phyloP scores from a whole-genome alignment of 768 basidiomycete species.

The Fomitopsis pulvina region DNA sequence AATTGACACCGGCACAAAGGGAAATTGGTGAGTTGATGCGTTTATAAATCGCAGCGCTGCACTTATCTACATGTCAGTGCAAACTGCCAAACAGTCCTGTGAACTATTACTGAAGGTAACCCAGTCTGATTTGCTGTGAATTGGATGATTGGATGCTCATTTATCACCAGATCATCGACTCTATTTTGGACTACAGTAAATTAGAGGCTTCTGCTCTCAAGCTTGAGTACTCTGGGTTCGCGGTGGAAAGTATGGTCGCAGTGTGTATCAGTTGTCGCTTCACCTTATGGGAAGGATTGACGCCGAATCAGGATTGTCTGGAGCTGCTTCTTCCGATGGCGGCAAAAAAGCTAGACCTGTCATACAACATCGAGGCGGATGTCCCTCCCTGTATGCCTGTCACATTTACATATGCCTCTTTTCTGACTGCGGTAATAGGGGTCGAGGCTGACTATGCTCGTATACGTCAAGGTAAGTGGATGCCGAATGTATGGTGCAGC shows the following conservation, averaged over 20 bases:
- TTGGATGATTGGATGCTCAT: background rate
- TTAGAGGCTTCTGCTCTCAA: constrained; percentile 76
- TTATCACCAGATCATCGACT: constrained; percentile 59
- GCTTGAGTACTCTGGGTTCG: constrained; percentile 58
- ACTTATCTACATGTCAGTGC: constrained; percentile 34
- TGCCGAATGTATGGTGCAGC: background rate
- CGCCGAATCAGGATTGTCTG: constrained; percentile 54
- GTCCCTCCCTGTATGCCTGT: constrained; percentile 52
- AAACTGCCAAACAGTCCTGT: constrained; percentile 75
- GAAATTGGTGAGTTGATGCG: constrained; percentile 49
- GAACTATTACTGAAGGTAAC: constrained; percentile 62
- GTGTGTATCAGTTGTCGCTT: constrained; percentile 28
- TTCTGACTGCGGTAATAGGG: constrained; percentile 32
- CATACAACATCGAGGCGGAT: constrained; percentile 61
- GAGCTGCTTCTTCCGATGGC: constrained; percentile 71
- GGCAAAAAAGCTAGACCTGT: constrained; percentile 65
- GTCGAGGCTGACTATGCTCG: constrained; percentile 69
- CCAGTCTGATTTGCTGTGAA: background rate
- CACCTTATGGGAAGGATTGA: no score
- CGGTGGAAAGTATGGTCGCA: constrained; percentile 66
- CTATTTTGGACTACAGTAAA: constrained; percentile 75
- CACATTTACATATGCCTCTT: background rate
- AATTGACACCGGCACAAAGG: constrained; percentile 59
- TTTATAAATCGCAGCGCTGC: background rate
- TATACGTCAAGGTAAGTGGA: constrained; percentile 55